Conservation (phyloP, 225 moss, liverwort and hornwort genomes). For the Lunularia cruciata region DNA sequence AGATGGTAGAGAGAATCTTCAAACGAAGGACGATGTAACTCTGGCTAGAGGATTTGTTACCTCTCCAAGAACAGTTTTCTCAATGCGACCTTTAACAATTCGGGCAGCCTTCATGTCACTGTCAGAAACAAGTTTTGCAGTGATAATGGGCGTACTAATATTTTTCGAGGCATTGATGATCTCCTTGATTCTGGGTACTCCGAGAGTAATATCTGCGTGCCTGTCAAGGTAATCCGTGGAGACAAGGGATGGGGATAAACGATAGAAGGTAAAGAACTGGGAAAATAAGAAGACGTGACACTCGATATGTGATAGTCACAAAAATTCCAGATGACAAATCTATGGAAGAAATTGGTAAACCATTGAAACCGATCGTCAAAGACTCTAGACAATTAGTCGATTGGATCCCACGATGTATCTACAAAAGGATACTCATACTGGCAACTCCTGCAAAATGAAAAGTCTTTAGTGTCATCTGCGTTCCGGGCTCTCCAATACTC, state of each 20-base stretch:
- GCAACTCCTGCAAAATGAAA: slow-evolving; percentile 97
- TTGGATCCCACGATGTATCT: neutral
- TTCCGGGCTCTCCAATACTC: slow-evolving; percentile 99
- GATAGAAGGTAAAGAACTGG: neutral
- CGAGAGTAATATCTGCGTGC: slow-evolving; percentile 83
- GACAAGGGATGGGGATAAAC: no score
- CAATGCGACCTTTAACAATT: slow-evolving; percentile 95
- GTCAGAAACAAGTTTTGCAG: slow-evolving; percentile 84
- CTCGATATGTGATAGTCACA: neutral
- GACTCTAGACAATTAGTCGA: slow-evolving; percentile 26
- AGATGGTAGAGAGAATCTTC: no score
- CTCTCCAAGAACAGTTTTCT: slow-evolving; percentile 94
- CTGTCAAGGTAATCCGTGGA: slow-evolving; percentile 27
- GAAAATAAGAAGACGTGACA: no score
- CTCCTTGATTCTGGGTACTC: slow-evolving; percentile 97
- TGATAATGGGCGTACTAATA: slow-evolving; percentile 97
- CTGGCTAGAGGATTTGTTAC: no score
- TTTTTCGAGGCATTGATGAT: slow-evolving; percentile 99
- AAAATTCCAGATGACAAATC: neutral
- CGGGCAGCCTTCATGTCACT: slow-evolving; percentile 89
- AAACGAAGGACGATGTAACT: no score
- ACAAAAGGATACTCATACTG: slow-evolving; percentile 94
- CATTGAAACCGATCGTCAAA: no score
- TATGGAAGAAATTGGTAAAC: neutral
- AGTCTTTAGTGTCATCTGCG: slow-evolving; percentile 89